Evolutionary conservation across 371 early-diverging fungal species (phyloP).

Genomic region (Batkoa obscura): DNA sequence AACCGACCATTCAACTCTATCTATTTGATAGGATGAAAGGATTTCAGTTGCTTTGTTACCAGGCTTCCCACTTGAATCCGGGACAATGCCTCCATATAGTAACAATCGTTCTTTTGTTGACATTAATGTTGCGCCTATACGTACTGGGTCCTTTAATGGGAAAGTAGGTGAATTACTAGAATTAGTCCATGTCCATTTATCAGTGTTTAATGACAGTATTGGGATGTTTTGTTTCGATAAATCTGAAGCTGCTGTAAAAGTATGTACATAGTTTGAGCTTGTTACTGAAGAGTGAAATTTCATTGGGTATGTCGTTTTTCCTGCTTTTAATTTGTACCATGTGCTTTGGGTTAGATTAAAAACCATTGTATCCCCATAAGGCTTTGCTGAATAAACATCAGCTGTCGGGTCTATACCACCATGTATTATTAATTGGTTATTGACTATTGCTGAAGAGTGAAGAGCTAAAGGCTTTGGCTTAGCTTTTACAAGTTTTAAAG

Average conservation of each 20-base stretch:
- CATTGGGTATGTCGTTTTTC: neutral
- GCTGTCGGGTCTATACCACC: neutral
- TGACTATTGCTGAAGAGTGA: no score
- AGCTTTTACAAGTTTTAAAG: no score
- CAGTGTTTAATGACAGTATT: neutral
- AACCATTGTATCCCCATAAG: neutral
- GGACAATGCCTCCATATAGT: neutral
- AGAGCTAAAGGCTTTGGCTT: no score
- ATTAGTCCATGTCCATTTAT: neutral
- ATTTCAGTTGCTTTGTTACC: neutral
- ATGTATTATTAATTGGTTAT: neutral
- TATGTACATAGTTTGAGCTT: neutral
- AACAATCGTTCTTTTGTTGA: neutral
- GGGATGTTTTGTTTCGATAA: neutral
- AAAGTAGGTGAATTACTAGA: neutral
- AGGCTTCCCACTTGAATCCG: neutral
- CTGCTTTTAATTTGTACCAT: neutral
- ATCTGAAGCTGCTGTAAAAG: neutral
- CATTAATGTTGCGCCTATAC: neutral
- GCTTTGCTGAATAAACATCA: neutral
- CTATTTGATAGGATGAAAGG: neutral
- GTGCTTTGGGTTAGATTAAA: neutral
- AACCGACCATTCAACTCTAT: neutral
- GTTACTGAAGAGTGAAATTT: conserved; percentile 4
- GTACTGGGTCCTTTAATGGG: neutral